Evolutionary conservation across 331 rosid species (phyloP).

Genomic region (Malus hybrid): DNA sequence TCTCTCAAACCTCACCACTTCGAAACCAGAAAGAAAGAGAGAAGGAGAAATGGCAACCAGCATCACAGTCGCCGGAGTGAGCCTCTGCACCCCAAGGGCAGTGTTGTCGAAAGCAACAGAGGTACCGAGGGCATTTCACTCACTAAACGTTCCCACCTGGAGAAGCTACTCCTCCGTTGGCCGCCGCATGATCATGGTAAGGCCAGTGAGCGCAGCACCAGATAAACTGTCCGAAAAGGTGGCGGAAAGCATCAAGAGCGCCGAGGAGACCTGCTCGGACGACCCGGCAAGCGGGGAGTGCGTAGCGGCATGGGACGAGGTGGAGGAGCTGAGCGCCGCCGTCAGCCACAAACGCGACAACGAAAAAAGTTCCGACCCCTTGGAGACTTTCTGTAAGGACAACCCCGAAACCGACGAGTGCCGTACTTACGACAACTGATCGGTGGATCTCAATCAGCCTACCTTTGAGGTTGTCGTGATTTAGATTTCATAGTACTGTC

Average conservation of each 20-base stretch:
- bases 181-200: slow-evolving; percentile 13
- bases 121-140: slow-evolving; percentile 23
- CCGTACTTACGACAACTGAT: slow-evolving; percentile 69
- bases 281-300: slow-evolving; percentile 80
- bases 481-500: neutral
- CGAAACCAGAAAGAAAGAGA: neutral
- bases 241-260: slow-evolving; percentile 79
- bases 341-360: slow-evolving; percentile 81
- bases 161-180: no score
- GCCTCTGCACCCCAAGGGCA: slow-evolving; percentile 35
- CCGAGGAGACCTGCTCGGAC: slow-evolving; percentile 66
- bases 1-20: neutral
- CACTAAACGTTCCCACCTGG: neutral
- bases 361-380: slow-evolving; percentile 55
- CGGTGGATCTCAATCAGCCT: neutral
- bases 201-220: slow-evolving; percentile 56
- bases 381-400: slow-evolving; percentile 76
- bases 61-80: slow-evolving; percentile 35
- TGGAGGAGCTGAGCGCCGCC: slow-evolving; percentile 98
- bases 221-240: slow-evolving; percentile 68
- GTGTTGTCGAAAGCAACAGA: slow-evolving; percentile 24
- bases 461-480: neutral
- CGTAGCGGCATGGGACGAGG: slow-evolving; percentile 97
- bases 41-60: slow-evolving; percentile 21
- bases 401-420: slow-evolving; percentile 84